Evolutionary conservation across 192 early-diverging fungal species (phyloP).

Genomic region (Spizellomyces sp.): DNA sequence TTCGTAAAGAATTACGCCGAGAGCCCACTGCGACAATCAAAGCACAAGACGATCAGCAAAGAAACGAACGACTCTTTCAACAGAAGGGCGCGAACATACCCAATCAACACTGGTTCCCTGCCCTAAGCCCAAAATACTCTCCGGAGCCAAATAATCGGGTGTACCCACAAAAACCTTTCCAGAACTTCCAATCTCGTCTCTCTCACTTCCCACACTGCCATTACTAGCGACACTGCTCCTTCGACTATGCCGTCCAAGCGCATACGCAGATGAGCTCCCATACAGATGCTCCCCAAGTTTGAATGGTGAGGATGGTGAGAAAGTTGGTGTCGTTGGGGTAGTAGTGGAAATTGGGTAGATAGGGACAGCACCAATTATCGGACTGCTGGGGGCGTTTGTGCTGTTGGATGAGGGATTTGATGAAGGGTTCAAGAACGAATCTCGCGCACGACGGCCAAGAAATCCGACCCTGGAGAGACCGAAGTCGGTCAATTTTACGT

Average conservation of each 20-base stretch:
- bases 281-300: constrained; percentile 24
- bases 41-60: background rate
- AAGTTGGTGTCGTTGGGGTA: constrained; percentile 27
- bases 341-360: constrained; percentile 18
- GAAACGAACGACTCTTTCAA: background rate
- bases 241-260: constrained; percentile 21
- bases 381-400: background rate
- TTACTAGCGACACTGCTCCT: constrained; percentile 15
- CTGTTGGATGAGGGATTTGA: background rate
- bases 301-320: constrained; percentile 27
- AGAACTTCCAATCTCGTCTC: background rate
- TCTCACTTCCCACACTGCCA: constrained; percentile 22
- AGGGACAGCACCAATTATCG: background rate
- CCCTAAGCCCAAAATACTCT: constrained; percentile 80
- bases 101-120: constrained; percentile 87
- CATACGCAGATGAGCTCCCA: constrained; percentile 3
- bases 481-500: constrained; percentile 89
- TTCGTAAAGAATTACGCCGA: constrained; percentile 87
- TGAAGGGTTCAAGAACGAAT: constrained; percentile 37
- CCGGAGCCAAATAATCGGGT: constrained; percentile 87
- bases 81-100: constrained; percentile 50
- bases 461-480: constrained; percentile 84
- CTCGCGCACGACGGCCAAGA: constrained; percentile 70
- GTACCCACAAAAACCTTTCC: constrained; percentile 76
- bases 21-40: constrained; percentile 67